Base-by-base conservation (phyloP, 768 basidiomycete species). In the Dioszegia crocea region DNA sequence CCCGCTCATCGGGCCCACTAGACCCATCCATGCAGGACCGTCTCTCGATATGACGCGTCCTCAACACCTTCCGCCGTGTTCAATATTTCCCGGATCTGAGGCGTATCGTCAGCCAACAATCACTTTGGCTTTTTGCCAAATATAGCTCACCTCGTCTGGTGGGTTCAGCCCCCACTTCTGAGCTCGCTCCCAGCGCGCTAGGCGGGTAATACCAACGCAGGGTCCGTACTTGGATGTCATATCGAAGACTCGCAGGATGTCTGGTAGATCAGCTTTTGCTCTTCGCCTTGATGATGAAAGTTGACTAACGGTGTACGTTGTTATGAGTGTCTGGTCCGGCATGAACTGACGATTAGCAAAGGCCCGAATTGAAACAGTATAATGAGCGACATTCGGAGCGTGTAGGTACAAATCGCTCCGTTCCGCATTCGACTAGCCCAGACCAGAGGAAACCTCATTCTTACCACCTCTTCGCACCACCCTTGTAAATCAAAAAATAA, bases 161-260 rank as follows among this genome's bases (percentile, higher is more conserved):
- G 92, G 93, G 46, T 86, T 81, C 19, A 96, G 79, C 1, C 90
- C 90, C 44, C 93, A 80, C 10, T 82, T 81, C 26, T 85, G 75
- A 0, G 93, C 93, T 48, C 92, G 82, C 70, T 92, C 84, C 90
- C 91, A 97, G 38, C 93, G 81, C 61, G 92, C 85, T 14, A 94
- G 77, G 27, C 92, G 84, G n/a, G 85, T 83, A 54, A 78, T 64
- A 39, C 76, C 76, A 41, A 66, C 64, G 38, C 66, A 66, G 4
- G 75, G 77, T 6, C 74, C 75, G 56, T 71, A 76, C 36, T 69
- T 66, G 2, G 70, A 50, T 10, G 70, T 75, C 56, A 77, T 62
- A 54, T 77, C 76, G 54, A 77, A 77, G 0, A 73, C 70, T 16
- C 76, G 61, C 1, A 77, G 70, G 36, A 76, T 70, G 36, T 70